Percentiles rank a stretch among this genome's conserved stretches.
Conservation (phyloP, 164 flowering plant species). For the Warburgia ugandensis region DNA sequence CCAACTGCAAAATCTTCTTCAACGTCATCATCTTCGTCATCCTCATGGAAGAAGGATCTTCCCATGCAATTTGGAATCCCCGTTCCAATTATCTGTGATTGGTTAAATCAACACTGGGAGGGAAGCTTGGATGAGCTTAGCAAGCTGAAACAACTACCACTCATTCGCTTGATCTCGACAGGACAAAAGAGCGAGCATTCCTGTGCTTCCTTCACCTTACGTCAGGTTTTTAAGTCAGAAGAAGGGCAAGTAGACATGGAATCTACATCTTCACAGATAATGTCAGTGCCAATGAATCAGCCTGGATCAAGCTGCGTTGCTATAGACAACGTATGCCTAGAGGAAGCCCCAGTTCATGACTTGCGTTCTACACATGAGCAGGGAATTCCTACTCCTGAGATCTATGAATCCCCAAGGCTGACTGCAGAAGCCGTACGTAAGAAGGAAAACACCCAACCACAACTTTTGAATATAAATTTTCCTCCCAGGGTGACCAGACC, state of each 20-base stretch:
- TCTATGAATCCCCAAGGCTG: conserved; percentile 72
- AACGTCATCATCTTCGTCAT: conserved; percentile 65
- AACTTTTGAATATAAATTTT: conserved; percentile 83
- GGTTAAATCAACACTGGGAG: conserved; percentile 98
- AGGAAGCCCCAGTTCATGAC: conserved; percentile 24
- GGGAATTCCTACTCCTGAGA: conserved; percentile 90
- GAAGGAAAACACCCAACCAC: conserved; percentile 42
- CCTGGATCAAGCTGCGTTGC: too few relatives aligned
- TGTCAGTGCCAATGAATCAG: conserved; percentile 36
- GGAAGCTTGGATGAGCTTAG: conserved; percentile 87
- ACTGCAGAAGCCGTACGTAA: conserved; percentile 42
- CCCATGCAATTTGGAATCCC: conserved; percentile 94
- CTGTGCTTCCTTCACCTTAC: conserved; percentile 71
- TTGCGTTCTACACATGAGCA: conserved; percentile 37
- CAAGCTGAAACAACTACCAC: conserved; percentile 80
- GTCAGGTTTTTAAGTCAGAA: conserved; percentile 68
- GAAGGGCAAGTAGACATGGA: conserved; percentile 50
- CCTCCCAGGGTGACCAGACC: conserved; percentile 54
- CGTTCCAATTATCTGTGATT: conserved; percentile 78
- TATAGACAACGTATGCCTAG: conserved; percentile 27
- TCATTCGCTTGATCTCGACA: conserved; percentile 76
- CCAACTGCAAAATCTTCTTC: conserved; percentile 75
- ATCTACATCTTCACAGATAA: conserved; percentile 44
- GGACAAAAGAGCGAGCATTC: conserved; percentile 88
- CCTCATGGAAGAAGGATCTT: conserved; percentile 76